Base-by-base conservation (phyloP, 495 filamentous ascomycete genomes). In the Alectoria sarmentosa region DNA sequence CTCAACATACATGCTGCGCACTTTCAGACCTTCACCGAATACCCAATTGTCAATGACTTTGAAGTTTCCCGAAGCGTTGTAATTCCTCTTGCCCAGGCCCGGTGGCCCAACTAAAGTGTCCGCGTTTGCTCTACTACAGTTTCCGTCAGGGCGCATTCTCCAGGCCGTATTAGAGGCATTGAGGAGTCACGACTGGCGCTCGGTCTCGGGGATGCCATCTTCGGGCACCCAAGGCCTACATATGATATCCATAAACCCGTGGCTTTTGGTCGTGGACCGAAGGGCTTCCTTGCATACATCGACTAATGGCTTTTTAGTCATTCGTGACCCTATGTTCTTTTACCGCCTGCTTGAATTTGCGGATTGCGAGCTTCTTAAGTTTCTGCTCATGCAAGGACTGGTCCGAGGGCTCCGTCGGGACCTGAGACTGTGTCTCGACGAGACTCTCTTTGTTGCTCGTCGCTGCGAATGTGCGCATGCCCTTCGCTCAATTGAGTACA, bases 201-300 rank as follows among this genome's bases (percentile, higher is more conserved):
- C 58, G 28, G 23, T 42, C 23, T 60, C 32, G 8, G 34, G 10
- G 11, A 49, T 41, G 37, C 60, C 52, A 3, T 65, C 46, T 19
- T 48, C 65, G 28, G 72, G 71, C 7, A 70, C 72, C 72, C 72
- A 74, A 1, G 71, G 72, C 38, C 72, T 65, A 52, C 72, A 73
- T 26, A 74, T 63, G 49, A 74, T 74, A 44, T 74, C 72, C 19
- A 74, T 52, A 9, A 68, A 70, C 36, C 36, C 44, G 23, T 58
- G 48, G n/a, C n/a, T 41, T 21, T 55, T 38, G n/a, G 71, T 67
- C 46, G 65, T 65, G 49, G 64, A 64, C 4, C 59, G 44, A 13
- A 74, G 58, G 54, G 73, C 73, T 5, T 66, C 64, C 44, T 68
- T 69, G 44, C 68, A 74, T 21, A 71, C 65, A 9, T 68, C 37